Evolutionary conservation across 164 flowering plant species (phyloP).

Genomic region (Kingdonia uniflora): DNA sequence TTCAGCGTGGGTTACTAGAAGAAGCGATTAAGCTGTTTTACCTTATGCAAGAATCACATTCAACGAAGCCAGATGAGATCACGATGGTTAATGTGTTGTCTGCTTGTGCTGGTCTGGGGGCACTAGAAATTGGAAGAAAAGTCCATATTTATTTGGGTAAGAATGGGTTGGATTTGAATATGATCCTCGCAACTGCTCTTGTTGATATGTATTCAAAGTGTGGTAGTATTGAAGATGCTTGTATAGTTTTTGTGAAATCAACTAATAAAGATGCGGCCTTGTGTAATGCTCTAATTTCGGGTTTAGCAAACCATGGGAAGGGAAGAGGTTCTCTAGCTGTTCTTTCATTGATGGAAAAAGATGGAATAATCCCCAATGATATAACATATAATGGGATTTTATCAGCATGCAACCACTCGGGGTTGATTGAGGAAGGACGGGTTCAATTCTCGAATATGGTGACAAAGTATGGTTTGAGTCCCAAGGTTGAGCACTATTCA

Average conservation of each 20-base stretch:
- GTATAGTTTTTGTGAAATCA: constrained; percentile 22
- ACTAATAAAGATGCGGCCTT: constrained; percentile 16
- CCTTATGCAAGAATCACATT: constrained; percentile 15
- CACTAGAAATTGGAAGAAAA: constrained; percentile 26
- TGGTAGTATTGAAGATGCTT: constrained; percentile 20
- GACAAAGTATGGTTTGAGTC: constrained; percentile 12
- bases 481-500: constrained; percentile 24
- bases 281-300: constrained; percentile 22
- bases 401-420: constrained; percentile 22
- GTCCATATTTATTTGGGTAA: constrained; percentile 18
- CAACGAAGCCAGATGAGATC: constrained; percentile 28
- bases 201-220: constrained; percentile 30
- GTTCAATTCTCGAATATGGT: constrained; percentile 13
- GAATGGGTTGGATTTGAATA: constrained; percentile 17
- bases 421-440: constrained; percentile 21
- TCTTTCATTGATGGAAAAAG: constrained; percentile 16
- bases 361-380: constrained; percentile 16
- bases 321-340: constrained; percentile 20
- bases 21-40: constrained; percentile 23
- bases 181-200: constrained; percentile 31
- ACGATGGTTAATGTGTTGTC: constrained; percentile 28
- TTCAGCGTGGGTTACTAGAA: constrained; percentile 15
- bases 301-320: constrained; percentile 18
- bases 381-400: constrained; percentile 23
- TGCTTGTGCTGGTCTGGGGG: constrained; percentile 33